Base-by-base conservation (phyloP, 129 eudicot genomes). In the Arctium lappa region DNA sequence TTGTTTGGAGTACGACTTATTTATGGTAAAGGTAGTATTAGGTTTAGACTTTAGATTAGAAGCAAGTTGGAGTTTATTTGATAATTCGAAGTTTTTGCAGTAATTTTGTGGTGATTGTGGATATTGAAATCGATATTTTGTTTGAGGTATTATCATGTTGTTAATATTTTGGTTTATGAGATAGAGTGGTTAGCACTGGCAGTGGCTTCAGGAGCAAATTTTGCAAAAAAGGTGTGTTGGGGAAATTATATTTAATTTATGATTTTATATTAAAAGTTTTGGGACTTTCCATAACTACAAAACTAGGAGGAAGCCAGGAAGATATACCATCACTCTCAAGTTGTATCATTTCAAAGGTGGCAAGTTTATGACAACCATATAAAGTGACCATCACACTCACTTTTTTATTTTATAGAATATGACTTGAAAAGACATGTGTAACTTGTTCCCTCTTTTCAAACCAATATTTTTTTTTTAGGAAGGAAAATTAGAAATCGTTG, bases 31-130 rank as follows among this genome's bases (percentile, higher is more conserved):
- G 34, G 80, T 62, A 39, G 74, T 22, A 81, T 36, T 38, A 62
- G 78, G 80, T 33, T 82, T 82, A 44, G 53, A 48, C 75, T 68
- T 82, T 82, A 44, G 53, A 48, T 82, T 68, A 50, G 39, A 15
- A 80, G 65, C 75, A 68, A 75, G 40, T 63, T 65, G 80, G 7
- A 74, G 65, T 29, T 69, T 56, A 16, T 56, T 56, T 56, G 65
- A 56, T 56, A 1, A 22, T 31, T 11, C 44, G 53, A 36, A 73
- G 22, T 0, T 60, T 62, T 16, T 31, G 74, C 11, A 32, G 30
- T 31, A 46, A 27, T 46, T 70, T n/a, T 79, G 34, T 16, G 73
- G 66, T 38, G 11, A 12, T 74, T 62, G 27, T 75, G 39, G 81
- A 18, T 15, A 82, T 66, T 44, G 81, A 82, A 22, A 81, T 81